Percentiles rank a stretch among this genome's conserved stretches.
Conservation (phyloP, 768 basidiomycete species). For the Omphalotus guepiniiformis region DNA sequence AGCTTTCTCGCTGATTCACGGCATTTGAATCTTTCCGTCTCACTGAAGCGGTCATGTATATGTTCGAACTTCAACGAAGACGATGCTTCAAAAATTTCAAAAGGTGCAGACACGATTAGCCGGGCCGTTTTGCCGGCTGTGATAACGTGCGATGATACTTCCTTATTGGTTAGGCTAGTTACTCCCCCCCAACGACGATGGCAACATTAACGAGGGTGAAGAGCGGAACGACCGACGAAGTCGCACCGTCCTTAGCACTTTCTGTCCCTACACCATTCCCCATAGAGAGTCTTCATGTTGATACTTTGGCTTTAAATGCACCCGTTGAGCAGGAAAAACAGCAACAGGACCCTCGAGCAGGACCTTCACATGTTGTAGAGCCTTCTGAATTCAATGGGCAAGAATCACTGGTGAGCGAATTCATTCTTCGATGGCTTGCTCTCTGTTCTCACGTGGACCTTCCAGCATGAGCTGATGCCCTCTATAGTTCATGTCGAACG, state of each 20-base stretch:
- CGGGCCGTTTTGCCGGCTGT: too few species aligned
- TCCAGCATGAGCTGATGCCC: slow-evolving; percentile 58
- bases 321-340: background rate
- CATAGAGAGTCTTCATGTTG: background rate
- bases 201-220: slow-evolving; percentile 9
- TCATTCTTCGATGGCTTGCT: background rate
- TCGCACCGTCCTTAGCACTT: background rate
- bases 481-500: slow-evolving; percentile 72
- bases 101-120: too few species aligned
- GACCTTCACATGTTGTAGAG: slow-evolving; percentile 4
- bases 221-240: background rate
- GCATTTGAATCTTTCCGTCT: too few species aligned
- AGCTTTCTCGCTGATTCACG: too few species aligned
- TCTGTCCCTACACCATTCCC: slow-evolving; percentile 11
- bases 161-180: background rate
- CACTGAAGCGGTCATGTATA: too few species aligned
- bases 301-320: background rate
- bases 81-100: too few species aligned
- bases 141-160: background rate
- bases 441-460: background rate
- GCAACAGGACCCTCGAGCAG: slow-evolving; percentile 4
- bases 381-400: background rate
- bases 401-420: slow-evolving; percentile 3
- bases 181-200: slow-evolving; percentile 6
- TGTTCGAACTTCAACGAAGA: too few species aligned